These are phyloP conservation scores for Lactarius pseudohatsudake DNA, from an alignment of 768 basidiomycete species.

Conservation along the genomic window DNA sequence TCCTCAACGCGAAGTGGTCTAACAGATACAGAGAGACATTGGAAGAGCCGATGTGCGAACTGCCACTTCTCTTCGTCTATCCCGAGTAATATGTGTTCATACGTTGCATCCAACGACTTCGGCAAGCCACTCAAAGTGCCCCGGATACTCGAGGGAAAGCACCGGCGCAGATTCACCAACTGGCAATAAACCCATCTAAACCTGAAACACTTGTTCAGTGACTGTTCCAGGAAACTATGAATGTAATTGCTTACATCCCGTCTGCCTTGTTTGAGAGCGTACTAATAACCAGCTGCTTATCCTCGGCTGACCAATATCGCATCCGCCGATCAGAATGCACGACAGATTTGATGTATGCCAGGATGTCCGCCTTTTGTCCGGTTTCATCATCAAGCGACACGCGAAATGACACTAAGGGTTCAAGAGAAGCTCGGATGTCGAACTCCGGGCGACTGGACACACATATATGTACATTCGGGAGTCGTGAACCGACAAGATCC, in stretches of 20 bases:
- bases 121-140: neutral
- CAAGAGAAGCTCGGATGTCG: neutral
- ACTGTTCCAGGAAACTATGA: neutral
- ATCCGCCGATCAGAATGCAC: neutral
- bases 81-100: neutral
- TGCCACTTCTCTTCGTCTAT: neutral
- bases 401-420: neutral
- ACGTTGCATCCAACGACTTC: neutral
- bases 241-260: neutral
- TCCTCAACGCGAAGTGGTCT: neutral
- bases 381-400: conserved; percentile 6
- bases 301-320: neutral
- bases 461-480: neutral
- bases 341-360: neutral
- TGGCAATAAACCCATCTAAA: conserved; percentile 7
- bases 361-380: conserved; percentile 5
- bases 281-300: conserved; percentile 1
- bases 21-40: neutral
- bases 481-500: neutral
- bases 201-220: neutral
- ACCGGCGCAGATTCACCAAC: neutral
- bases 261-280: conserved; percentile 2
- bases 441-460: neutral
- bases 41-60: neutral
- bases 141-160: neutral